Evolutionary conservation across 768 basidiomycete genomes (phyloP), one percentile per base, ranked within the genome.

Genomic region (Tylopilus felleus): DNA sequence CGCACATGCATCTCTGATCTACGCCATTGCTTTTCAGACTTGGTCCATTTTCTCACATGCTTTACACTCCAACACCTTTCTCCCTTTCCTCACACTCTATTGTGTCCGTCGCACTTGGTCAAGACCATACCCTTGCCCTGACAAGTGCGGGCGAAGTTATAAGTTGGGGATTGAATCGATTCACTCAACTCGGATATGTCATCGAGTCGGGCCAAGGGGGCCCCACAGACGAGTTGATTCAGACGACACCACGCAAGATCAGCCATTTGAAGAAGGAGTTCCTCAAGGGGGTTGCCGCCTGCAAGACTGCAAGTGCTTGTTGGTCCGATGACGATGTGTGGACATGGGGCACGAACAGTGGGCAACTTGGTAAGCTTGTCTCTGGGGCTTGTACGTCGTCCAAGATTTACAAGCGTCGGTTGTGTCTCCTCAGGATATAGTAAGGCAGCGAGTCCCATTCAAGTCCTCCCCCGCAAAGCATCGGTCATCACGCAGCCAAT

Each of bases 311-410:
- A 16, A 93, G 90, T 14, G 93, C 85, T 6, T 95, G 93, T 70
- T 97, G 92, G 90, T 94, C 93, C 0, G 73, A 74, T 5, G 70
- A 68, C 10, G 74, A 82, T 40, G 80, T 93, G 2, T 94, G 80
- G 67, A 93, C 92, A 0, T 98, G 94, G 94, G 97, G 97, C 0
- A 90, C 87, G 23, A 97, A 98, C 69, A 80, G 78, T 39, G 97
- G 97, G 1, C 97, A 99, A 67, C 77, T 98, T 4, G 95, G 94
- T 84, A 56, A 49, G 78, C 41, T 41, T 47, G 8, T 27, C 10
- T 19, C 22, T 29, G 45, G 47, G 10, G 12, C 9, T 19, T 22
- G 12, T 1, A n/a, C n/a, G 14, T 21, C 4, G 29, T 5, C 3
- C 25, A 1, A 8, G 9, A 19, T 44, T 49, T 28, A 41, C 13